A percentile compares a stretch with the other conserved stretches of the same genome.
These are phyloP conservation scores for Lactarius akahatsu DNA, from an alignment of 768 basidiomycete genomes.

Conservation along the genomic window DNA sequence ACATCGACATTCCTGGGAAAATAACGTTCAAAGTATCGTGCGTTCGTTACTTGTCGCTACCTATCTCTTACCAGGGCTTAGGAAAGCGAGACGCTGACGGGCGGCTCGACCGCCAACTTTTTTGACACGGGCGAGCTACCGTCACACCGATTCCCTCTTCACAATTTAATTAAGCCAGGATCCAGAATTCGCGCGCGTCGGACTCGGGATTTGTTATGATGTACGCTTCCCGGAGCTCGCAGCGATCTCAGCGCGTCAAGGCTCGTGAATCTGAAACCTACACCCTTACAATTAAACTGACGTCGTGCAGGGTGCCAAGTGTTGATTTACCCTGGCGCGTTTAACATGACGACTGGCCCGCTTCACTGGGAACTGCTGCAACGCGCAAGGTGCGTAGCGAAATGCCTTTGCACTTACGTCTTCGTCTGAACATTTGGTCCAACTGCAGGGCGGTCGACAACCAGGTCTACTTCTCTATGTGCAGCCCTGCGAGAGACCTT, in stretches of 20 bases:
- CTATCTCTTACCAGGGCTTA: conserved; percentile 35
- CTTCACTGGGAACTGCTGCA: conserved; percentile 95
- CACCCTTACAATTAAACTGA: not conserved
- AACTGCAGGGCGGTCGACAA: conserved; percentile 88
- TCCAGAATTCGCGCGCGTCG: conserved; percentile 95
- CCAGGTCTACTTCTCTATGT: conserved; percentile 95
- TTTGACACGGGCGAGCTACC: conserved; percentile 72
- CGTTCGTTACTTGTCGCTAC: not conserved
- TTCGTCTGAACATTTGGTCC: conserved; percentile 4
- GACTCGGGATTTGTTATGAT: conserved; percentile 96
- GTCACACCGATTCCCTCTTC: not conserved
- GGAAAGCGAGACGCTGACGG: conserved; percentile 88
- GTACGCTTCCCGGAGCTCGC: conserved; percentile 93
- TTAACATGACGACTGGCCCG: conserved; percentile 94
- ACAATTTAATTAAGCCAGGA: not conserved
- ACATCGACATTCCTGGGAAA: conserved; percentile 93
- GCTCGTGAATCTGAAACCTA: conserved; percentile 38
- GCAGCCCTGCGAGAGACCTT: conserved; percentile 87
- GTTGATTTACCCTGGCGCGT: conserved; percentile 91
- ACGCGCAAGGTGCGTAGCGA: conserved; percentile 60
- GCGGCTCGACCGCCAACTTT: conserved; percentile 67
- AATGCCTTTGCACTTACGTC: conserved; percentile 1
- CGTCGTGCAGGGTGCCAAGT: conserved; percentile 68
- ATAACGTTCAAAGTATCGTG: conserved; percentile 76
- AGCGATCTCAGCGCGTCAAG: conserved; percentile 85